Conservation (phyloP, 108 stramenopile genomes). For the Chaetoceros muelleri region DNA sequence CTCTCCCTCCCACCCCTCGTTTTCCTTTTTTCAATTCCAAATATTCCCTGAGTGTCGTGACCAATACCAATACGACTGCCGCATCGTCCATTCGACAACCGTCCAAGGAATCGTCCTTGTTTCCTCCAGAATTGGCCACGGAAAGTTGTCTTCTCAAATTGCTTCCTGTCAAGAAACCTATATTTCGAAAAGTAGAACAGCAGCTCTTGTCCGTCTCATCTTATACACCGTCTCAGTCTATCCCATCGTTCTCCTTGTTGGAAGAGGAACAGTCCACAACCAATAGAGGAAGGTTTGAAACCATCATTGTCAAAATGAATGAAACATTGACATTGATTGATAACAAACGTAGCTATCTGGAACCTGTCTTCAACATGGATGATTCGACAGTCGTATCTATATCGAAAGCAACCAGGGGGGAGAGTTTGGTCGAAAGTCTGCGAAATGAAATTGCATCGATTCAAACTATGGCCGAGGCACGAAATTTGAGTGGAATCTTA, state of each 20-base stretch:
- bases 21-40: neutral
- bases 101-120: neutral
- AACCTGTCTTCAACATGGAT: constrained; percentile 72
- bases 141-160: constrained; percentile 54
- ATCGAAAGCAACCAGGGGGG: constrained; percentile 51
- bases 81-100: neutral
- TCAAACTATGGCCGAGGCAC: constrained; percentile 16
- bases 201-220: constrained; percentile 31
- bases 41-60: neutral
- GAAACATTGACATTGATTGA: constrained; percentile 28
- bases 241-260: too few species aligned
- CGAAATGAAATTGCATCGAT: constrained; percentile 33
- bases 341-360: constrained; percentile 45
- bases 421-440: constrained; percentile 43
- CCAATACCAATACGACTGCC: neutral
- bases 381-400: constrained; percentile 56
- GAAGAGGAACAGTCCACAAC: neutral
- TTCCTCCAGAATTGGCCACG: constrained; percentile 10
- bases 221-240: too few species aligned
- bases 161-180: constrained; percentile 58
- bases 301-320: neutral
- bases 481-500: constrained; percentile 16
- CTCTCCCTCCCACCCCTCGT: too few species aligned
- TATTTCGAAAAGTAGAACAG: constrained; percentile 50
- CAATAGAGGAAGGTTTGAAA: neutral